A percentile compares a stretch with the other conserved stretches of the same genome.
Conservation (phyloP, 345 rosid species). For the Passiflora organensis region DNA sequence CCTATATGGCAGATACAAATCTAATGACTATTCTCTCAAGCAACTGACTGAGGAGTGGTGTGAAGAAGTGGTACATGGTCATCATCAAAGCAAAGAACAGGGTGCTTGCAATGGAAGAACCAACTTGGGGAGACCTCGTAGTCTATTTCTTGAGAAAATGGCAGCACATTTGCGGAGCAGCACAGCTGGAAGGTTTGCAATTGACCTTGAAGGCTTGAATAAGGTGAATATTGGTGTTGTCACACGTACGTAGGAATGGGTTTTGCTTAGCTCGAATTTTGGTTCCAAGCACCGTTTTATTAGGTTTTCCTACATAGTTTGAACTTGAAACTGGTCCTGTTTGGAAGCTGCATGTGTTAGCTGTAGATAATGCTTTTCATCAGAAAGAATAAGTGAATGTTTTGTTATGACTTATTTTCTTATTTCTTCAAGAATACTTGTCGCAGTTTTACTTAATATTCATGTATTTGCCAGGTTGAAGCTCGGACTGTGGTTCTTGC, state of each 20-base stretch:
- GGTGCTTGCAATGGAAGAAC: conserved; percentile 31
- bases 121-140: conserved; percentile 39
- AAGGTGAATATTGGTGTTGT: conserved; percentile 39
- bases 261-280: neutral
- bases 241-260: neutral
- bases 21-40: conserved; percentile 80
- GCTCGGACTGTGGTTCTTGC: conserved; percentile 90
- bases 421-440: neutral
- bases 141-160: conserved; percentile 73
- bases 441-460: neutral
- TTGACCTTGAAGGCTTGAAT: conserved; percentile 77
- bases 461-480: conserved; percentile 61
- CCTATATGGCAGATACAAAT: conserved; percentile 52
- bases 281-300: neutral
- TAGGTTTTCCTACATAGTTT: neutral
- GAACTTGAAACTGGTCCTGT: neutral
- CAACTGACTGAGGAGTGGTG: conserved; percentile 93
- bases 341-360: neutral
- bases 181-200: conserved; percentile 45
- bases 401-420: neutral
- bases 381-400: too few relatives aligned
- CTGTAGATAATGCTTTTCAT: neutral
- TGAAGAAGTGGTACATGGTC: conserved; percentile 76
- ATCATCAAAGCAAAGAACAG: conserved; percentile 31
- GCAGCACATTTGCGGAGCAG: conserved; percentile 62